Conservation (phyloP, 768 basidiomycete genomes). For the Auricularia auricula-judae region DNA sequence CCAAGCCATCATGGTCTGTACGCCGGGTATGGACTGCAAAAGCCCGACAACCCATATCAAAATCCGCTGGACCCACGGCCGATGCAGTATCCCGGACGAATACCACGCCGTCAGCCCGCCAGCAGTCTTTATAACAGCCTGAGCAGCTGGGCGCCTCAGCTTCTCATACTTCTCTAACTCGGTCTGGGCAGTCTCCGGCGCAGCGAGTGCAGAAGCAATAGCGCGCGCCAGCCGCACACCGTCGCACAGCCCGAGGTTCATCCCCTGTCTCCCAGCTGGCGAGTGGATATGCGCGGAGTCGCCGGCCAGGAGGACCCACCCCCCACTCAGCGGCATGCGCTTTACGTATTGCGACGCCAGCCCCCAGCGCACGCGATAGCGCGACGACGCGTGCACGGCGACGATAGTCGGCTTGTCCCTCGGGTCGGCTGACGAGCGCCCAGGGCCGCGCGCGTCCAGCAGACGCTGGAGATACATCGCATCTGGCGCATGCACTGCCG, state of each 20-base stretch:
- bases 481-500: not conserved
- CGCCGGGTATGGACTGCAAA: not conserved
- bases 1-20: not conserved
- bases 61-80: not conserved
- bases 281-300: conserved; percentile 46
- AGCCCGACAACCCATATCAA: not conserved
- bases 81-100: not conserved
- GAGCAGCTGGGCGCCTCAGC: conserved; percentile 26
- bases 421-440: not conserved
- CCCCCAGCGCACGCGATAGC: conserved; percentile 5
- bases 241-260: conserved; percentile 49
- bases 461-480: conserved; percentile 3
- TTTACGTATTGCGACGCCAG: conserved; percentile 3
- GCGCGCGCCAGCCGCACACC: conserved; percentile 35
- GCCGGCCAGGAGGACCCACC: conserved; percentile 21
- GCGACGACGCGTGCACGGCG: not conserved
- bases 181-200: conserved; percentile 13
- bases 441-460: not conserved
- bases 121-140: conserved; percentile 30
- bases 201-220: conserved; percentile 16
- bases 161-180: conserved; percentile 25
- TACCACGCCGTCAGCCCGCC: conserved; percentile 20
- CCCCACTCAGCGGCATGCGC: not conserved
- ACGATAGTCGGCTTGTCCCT: not conserved
- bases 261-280: conserved; percentile 44